phyloP scores from a whole-genome alignment of 2,329 filamentous ascomycete species.

The Beauveria rudraprayagi region DNA sequence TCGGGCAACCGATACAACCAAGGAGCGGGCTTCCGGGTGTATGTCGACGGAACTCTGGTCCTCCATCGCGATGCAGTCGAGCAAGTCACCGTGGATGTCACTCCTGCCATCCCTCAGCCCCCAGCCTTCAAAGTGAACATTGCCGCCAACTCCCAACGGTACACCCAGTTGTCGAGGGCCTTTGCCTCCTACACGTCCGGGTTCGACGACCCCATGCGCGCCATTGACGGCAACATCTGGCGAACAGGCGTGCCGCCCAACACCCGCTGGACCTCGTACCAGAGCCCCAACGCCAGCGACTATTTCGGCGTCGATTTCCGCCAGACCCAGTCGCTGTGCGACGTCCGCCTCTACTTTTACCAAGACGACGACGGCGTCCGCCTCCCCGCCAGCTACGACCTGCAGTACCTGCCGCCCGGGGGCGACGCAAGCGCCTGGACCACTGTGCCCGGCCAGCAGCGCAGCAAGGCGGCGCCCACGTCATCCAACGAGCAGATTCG shows the following conservation, averaged over 20 bases:
- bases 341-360: conserved; percentile 27
- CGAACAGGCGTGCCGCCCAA: conserved; percentile 31
- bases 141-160: conserved; percentile 29
- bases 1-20: conserved; percentile 28
- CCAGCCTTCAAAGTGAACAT: conserved; percentile 25
- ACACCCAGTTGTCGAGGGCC: conserved; percentile 25
- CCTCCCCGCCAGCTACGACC: conserved; percentile 12
- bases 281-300: conserved; percentile 25
- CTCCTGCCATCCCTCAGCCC: conserved; percentile 5
- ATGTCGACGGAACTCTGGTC: conserved; percentile 23
- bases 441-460: background rate
- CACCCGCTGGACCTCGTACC: conserved; percentile 29
- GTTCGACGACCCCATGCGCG: conserved; percentile 27
- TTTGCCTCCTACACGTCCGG: conserved; percentile 24
- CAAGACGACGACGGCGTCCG: conserved; percentile 24
- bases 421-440: conserved; percentile 1
- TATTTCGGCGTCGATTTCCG: conserved; percentile 14
- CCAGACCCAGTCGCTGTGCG: conserved; percentile 21
- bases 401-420: conserved; percentile 11
- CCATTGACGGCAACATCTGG: conserved; percentile 35
- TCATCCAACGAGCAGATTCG: conserved; percentile 22
- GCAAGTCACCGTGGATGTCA: conserved; percentile 14
- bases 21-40: conserved; percentile 29
- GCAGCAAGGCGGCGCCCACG: background rate
- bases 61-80: conserved; percentile 15